These are phyloP conservation scores for Trichoderma sp. DNA, from an alignment of 2,329 filamentous ascomycete genomes.

Conservation along the genomic window DNA sequence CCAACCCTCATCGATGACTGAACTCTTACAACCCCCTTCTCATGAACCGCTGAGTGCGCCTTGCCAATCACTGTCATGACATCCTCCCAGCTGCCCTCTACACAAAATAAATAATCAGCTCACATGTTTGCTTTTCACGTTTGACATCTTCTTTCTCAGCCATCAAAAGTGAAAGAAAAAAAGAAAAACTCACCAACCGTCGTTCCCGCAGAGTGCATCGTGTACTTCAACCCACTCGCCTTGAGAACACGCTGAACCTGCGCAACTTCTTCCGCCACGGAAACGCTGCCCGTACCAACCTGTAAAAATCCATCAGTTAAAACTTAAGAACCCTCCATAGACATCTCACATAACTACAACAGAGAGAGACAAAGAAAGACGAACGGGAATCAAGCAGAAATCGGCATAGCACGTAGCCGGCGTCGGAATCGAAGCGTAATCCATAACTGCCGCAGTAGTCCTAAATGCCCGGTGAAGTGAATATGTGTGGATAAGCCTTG, in stretches of 20 bases:
- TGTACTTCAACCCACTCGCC: constrained; percentile 75
- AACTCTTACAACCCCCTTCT: constrained; percentile 74
- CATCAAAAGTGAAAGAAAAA: not conserved
- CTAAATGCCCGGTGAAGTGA: not conserved
- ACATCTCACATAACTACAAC: not conserved
- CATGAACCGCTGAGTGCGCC: constrained; percentile 74
- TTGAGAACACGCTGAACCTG: constrained; percentile 83
- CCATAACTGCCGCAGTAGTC: constrained; percentile 30
- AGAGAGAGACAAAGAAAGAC: constrained; percentile 29
- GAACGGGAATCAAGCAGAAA: constrained; percentile 83
- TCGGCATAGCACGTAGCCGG: constrained; percentile 79
- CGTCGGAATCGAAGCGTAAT: constrained; percentile 56
- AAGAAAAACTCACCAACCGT: constrained; percentile 67
- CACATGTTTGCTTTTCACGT: not conserved
- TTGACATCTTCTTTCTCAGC: not conserved
- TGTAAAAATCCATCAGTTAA: constrained; percentile 31
- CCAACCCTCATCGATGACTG: constrained; percentile 88
- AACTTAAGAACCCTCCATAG: too few species aligned
- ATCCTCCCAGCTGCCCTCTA: constrained; percentile 88
- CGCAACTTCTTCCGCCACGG: constrained; percentile 80
- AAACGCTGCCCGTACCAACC: constrained; percentile 76
- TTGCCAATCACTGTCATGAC: constrained; percentile 85
- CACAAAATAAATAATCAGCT: not conserved
- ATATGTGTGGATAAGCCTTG: not conserved
- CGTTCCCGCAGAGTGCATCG: constrained; percentile 91